Base-by-base conservation (phyloP, 73 alveolate species). In the Blepharisma japonicum region DNA sequence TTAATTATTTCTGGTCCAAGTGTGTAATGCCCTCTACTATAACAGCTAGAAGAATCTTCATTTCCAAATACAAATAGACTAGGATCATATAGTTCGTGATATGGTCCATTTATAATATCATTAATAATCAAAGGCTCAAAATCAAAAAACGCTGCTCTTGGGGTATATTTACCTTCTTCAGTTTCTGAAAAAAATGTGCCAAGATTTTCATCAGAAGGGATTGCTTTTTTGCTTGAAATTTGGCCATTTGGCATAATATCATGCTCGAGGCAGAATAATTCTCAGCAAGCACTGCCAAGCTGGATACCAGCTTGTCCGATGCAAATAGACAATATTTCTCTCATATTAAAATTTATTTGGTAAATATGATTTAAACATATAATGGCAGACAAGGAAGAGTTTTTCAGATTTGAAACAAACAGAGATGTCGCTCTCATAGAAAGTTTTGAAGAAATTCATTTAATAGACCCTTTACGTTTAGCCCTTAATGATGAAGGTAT, bases 161-260 rank as follows among this genome's bases (percentile, higher is more conserved):
- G 99, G 67, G 91, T 98, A 90, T 95, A 97, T 89, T 89, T 91
- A 54, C 99, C 99, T 53, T 98, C 97, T 9, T 98, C 98, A 45
- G 97, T 91, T 86, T 96, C 98, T 18, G 95, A 85, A 97, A 96
- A 96, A 94, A 96, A 93, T 81, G 98, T 93, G 94, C 91, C 91
- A 96, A 87, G 89, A 80, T 97, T 96, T 85, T 90, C 98, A 91
- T 92, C 99, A 84, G 96, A 96, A 76, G 96, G 94, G 61, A 96
- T 97, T 79, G 86, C 87, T 61, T 98, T 90, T 92, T 91, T 86
- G 80, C 20, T 48, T 51, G 27, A 18, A 6, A 66, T 50, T 45
- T 39, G 20, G 18, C 80, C 85, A n/a, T 45, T 6, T 6, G 50
- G 68, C 11, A 32, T 9, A 71, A 80, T 80, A 6, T 27, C 54